These are phyloP conservation scores for Dendrocalamus latiflorus DNA, from an alignment of 202 grass and related monocot species.

Conservation along the genomic window DNA sequence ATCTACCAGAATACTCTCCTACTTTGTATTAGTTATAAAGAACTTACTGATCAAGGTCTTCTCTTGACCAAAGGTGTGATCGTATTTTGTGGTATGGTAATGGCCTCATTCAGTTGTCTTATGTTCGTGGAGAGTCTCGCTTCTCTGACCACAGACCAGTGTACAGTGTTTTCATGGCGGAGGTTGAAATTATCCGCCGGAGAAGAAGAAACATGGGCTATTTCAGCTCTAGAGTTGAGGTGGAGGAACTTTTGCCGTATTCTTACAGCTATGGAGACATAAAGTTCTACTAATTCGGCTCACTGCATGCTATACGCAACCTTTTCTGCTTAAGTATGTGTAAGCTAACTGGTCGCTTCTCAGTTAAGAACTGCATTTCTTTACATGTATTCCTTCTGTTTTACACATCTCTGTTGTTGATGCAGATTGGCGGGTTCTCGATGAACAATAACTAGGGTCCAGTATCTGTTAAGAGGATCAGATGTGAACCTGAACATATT, in stretches of 20 bases:
- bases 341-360: conserved; percentile 1
- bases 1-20: not conserved
- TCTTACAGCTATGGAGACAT: conserved; percentile 43
- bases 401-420: conserved; percentile 12
- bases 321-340: not conserved
- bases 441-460: not conserved
- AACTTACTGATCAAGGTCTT: not conserved
- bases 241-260: conserved; percentile 85
- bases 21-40: not conserved
- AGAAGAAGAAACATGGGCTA: conserved; percentile 61
- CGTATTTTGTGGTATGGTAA: conserved; percentile 85
- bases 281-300: conserved; percentile 40
- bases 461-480: conserved; percentile 16
- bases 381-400: not conserved
- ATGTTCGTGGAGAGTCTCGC: conserved; percentile 79
- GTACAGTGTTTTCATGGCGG: conserved; percentile 76
- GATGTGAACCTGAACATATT: conserved; percentile 20
- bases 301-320: not conserved
- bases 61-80: conserved; percentile 60
- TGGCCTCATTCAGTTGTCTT: conserved; percentile 68
- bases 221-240: conserved; percentile 80
- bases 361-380: no score
- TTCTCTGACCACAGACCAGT: conserved; percentile 95
- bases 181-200: conserved; percentile 69
- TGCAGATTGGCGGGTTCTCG: not conserved